Percentiles rank a stretch among this genome's conserved stretches.
Conservation (phyloP, 2,329 filamentous ascomycete species). For the Venturia pyrina region DNA sequence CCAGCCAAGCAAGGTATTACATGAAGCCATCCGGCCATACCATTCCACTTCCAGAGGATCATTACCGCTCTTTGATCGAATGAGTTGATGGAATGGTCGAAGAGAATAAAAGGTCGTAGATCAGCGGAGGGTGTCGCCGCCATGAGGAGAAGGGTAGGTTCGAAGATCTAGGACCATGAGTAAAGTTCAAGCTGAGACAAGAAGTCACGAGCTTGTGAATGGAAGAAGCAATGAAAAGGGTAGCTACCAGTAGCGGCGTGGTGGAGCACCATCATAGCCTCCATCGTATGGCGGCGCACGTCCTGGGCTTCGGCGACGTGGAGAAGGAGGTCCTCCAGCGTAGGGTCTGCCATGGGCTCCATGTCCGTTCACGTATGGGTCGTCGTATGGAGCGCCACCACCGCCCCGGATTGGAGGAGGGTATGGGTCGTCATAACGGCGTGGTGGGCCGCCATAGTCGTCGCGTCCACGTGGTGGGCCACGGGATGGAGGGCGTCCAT, state of each 20-base stretch:
- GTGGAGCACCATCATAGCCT: constrained; percentile 26
- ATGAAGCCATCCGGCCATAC: not conserved
- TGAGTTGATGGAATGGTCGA: not conserved
- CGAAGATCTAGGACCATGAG: constrained; percentile 4
- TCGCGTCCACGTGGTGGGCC: constrained; percentile 52
- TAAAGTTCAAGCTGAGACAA: constrained; percentile 6
- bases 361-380: constrained; percentile 51
- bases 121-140: not conserved
- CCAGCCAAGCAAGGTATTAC: constrained; percentile 1
- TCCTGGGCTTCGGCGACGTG: constrained; percentile 27
- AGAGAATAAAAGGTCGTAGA: not conserved
- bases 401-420: constrained; percentile 39
- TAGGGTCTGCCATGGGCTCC: constrained; percentile 44
- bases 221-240: constrained; percentile 5
- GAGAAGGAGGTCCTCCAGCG: constrained; percentile 35
- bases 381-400: constrained; percentile 46
- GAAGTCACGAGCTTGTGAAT: not conserved
- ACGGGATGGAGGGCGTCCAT: constrained; percentile 49
- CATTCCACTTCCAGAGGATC: not conserved
- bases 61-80: not conserved
- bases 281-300: constrained; percentile 27
- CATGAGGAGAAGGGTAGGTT: not conserved
- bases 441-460: constrained; percentile 54
- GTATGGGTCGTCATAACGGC: constrained; percentile 69
- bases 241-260: constrained; percentile 35